These are phyloP conservation scores for Lactarius sp. DNA, from an alignment of 768 basidiomycete species.

Conservation along the genomic window DNA sequence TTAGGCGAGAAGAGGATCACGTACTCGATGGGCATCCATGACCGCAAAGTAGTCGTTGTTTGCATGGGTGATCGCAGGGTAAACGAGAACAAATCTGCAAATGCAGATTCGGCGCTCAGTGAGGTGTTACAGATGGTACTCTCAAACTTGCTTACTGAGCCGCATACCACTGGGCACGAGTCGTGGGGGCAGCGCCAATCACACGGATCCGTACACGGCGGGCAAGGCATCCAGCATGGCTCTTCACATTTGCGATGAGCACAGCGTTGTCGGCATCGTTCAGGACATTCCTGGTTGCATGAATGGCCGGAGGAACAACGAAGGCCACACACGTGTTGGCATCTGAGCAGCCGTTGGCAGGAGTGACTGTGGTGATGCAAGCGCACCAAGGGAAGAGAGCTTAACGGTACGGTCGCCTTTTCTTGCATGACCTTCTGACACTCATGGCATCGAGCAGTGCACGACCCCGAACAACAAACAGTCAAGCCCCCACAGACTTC, in stretches of 20 bases:
- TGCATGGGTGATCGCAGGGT: slow-evolving; percentile 35
- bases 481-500: slow-evolving; percentile 27
- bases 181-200: slow-evolving; percentile 33
- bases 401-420: background rate
- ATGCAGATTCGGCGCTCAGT: background rate
- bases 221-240: slow-evolving; percentile 31
- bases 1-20: background rate
- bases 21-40: slow-evolving; percentile 37
- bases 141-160: slow-evolving; percentile 30
- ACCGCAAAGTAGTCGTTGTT: slow-evolving; percentile 31
- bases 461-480: slow-evolving; percentile 31
- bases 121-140: background rate
- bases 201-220: slow-evolving; percentile 35
- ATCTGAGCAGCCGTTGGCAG: slow-evolving; percentile 32
- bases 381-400: slow-evolving; percentile 2
- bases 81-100: slow-evolving; percentile 34
- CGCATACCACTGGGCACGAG: slow-evolving; percentile 33
- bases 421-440: slow-evolving; percentile 28
- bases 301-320: slow-evolving; percentile 30
- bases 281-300: slow-evolving; percentile 29
- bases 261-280: slow-evolving; percentile 30
- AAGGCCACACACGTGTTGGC: slow-evolving; percentile 32
- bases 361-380: slow-evolving; percentile 28
- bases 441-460: slow-evolving; percentile 30
- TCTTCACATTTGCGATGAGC: slow-evolving; percentile 29